These are phyloP conservation scores for Paralagenidium karlingii DNA, from an alignment of 352 stramenopile genomes.

Conservation along the genomic window DNA sequence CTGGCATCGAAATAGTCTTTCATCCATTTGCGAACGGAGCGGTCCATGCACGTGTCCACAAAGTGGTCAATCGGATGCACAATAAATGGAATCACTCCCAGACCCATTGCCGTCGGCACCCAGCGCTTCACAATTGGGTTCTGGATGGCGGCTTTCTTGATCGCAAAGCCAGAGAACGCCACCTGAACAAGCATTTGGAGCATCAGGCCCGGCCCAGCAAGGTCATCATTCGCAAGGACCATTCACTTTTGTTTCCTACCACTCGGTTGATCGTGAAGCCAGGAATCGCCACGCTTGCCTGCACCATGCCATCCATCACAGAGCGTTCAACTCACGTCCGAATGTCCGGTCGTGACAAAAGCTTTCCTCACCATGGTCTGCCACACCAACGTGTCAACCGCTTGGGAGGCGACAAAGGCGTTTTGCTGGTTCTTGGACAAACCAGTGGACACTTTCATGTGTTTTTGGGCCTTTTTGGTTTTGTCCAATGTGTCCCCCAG, in stretches of 20 bases:
- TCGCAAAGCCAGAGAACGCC: slow-evolving; percentile 17
- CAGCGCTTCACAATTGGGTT: slow-evolving; percentile 34
- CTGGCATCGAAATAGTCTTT: no score
- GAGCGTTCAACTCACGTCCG: background rate
- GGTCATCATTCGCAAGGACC: background rate
- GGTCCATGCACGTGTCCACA: slow-evolving; percentile 43
- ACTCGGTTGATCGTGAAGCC: slow-evolving; percentile 81
- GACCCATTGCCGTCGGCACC: slow-evolving; percentile 58
- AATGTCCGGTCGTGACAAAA: background rate
- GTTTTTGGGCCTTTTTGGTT: slow-evolving; percentile 19
- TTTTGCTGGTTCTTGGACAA: slow-evolving; percentile 16
- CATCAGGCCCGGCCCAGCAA: no score
- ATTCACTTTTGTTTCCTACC: slow-evolving; percentile 10
- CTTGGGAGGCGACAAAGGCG: slow-evolving; percentile 17
- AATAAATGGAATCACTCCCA: slow-evolving; percentile 79
- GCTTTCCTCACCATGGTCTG: slow-evolving; percentile 29
- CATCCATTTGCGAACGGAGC: slow-evolving; percentile 32
- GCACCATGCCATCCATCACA: background rate
- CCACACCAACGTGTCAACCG: slow-evolving; percentile 74
- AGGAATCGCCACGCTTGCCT: slow-evolving; percentile 70
- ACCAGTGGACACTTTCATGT: no score
- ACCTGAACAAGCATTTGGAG: no score
- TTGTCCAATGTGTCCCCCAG: slow-evolving; percentile 77
- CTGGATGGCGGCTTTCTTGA: slow-evolving; percentile 20
- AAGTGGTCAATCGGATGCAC: slow-evolving; percentile 77